phyloP scores from a whole-genome alignment of 2,329 filamentous ascomycete species.

The Neobulgaria alba region DNA sequence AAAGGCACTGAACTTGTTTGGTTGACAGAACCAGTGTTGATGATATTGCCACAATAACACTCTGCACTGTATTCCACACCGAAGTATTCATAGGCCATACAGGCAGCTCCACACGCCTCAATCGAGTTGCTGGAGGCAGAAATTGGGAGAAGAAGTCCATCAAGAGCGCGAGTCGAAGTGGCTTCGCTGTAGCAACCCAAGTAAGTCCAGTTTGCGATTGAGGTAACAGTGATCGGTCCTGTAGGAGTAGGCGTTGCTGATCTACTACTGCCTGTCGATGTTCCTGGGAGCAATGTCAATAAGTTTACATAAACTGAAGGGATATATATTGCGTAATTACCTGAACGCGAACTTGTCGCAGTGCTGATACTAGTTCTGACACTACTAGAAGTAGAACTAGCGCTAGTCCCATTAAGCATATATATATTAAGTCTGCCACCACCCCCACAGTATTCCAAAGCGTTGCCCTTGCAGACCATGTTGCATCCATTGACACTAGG shows the following conservation, averaged over 20 bases:
- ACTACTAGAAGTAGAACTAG: background rate
- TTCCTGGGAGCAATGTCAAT: too few relatives aligned
- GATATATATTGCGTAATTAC: background rate
- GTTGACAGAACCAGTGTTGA: constrained; percentile 7
- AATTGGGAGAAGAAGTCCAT: constrained; percentile 23
- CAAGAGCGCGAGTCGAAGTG: constrained; percentile 2
- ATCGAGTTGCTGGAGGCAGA: constrained; percentile 3
- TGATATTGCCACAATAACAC: constrained; percentile 13
- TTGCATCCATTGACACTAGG: constrained; percentile 10
- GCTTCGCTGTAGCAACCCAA: constrained; percentile 25
- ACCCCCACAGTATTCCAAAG: constrained; percentile 27
- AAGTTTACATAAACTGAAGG: background rate
- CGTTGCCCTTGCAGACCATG: constrained; percentile 21
- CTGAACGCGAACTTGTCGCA: background rate
- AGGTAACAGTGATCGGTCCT: background rate
- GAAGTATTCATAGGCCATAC: constrained; percentile 7
- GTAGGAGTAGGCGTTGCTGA: background rate
- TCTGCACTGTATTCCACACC: constrained; percentile 13
- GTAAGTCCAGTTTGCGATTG: constrained; percentile 36
- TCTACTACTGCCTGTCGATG: background rate
- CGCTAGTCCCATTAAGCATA: constrained; percentile 6
- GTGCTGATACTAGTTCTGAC: background rate
- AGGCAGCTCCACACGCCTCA: constrained; percentile 7
- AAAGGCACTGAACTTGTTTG: background rate
- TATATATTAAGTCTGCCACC: constrained; percentile 18